Percentiles rank a stretch among this genome's conserved stretches.
These are phyloP conservation scores for Cyberlindnera euphorbiae DNA, from an alignment of 805 yeast species.

Conservation along the genomic window DNA sequence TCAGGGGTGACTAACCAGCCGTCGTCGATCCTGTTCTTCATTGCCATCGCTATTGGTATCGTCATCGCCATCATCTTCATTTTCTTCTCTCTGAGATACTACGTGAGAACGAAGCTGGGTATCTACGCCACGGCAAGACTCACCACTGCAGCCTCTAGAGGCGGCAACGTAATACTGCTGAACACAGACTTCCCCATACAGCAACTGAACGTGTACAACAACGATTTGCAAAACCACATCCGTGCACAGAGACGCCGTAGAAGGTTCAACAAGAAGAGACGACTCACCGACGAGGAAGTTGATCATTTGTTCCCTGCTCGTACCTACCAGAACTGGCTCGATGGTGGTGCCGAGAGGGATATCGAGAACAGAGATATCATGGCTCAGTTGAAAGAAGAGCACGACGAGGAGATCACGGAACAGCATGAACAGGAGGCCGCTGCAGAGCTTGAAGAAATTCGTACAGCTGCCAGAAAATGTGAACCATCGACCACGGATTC, in stretches of 20 bases:
- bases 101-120: constrained; percentile 53
- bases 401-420: constrained; percentile 17
- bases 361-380: constrained; percentile 38
- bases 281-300: constrained; percentile 52
- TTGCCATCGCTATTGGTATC: constrained; percentile 60
- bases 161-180: constrained; percentile 16
- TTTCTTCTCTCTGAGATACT: constrained; percentile 57
- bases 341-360: constrained; percentile 55
- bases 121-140: constrained; percentile 32
- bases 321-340: constrained; percentile 55
- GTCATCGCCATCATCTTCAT: constrained; percentile 50
- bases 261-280: constrained; percentile 43
- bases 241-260: constrained; percentile 33
- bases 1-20: constrained; percentile 33
- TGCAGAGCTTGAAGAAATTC: not conserved
- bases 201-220: constrained; percentile 17
- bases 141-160: constrained; percentile 5
- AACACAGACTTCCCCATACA: constrained; percentile 24
- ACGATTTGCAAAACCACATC: constrained; percentile 11
- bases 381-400: constrained; percentile 35
- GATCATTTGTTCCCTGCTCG: constrained; percentile 54
- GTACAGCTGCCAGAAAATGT: not conserved
- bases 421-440: constrained; percentile 4
- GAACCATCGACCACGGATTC: not conserved
- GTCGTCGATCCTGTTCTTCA: constrained; percentile 57